These are phyloP conservation scores for Beta lomatogona DNA, from an alignment of 179 eudicot species.

Conservation along the genomic window DNA sequence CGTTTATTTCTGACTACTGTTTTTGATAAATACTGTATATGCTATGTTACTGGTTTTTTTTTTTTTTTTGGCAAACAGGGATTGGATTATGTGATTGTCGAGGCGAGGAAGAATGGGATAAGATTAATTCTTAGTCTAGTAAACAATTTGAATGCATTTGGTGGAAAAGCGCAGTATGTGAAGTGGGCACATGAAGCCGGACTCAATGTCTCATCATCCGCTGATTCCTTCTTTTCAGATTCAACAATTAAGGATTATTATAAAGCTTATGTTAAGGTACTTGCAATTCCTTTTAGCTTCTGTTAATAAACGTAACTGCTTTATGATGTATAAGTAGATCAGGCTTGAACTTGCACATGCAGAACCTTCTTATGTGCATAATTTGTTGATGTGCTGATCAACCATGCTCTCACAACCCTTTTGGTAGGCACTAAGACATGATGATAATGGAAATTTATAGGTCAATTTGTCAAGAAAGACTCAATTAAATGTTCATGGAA, in stretches of 20 bases:
- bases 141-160: constrained; percentile 60
- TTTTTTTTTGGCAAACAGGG: constrained; percentile 34
- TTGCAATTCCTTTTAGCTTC: background rate
- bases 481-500: too few relatives aligned
- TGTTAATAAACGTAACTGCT: background rate
- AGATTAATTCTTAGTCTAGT: constrained; percentile 59
- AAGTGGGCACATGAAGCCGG: constrained; percentile 60
- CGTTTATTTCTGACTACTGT: background rate
- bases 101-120: constrained; percentile 57
- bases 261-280: constrained; percentile 50
- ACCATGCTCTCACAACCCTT: background rate
- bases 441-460: too few relatives aligned
- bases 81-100: constrained; percentile 56
- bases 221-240: constrained; percentile 51
- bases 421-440: too few relatives aligned
- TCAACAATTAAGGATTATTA: constrained; percentile 48
- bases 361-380: background rate
- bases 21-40: background rate
- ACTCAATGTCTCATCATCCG: constrained; percentile 40
- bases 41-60: constrained; percentile 5
- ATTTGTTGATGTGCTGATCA: background rate
- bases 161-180: constrained; percentile 64
- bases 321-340: background rate
- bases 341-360: background rate
- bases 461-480: too few relatives aligned